A percentile compares a stretch with the other conserved stretches of the same genome.
Conservation (phyloP, 768 basidiomycete genomes). For the Mycena galericulata region DNA sequence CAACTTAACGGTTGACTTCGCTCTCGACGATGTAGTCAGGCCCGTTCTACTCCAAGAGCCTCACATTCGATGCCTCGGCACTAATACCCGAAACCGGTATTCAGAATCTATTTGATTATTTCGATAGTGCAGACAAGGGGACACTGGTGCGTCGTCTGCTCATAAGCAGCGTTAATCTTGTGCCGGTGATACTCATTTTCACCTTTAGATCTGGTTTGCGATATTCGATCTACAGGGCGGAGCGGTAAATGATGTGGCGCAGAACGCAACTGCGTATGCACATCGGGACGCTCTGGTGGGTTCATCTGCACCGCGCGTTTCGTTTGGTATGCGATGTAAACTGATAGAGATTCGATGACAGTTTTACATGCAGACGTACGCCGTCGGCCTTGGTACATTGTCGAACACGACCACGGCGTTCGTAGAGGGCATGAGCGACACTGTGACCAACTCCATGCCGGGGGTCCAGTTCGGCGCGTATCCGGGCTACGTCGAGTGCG, state of each 20-base stretch:
- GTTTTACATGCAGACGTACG: constrained; percentile 35
- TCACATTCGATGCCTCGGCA: constrained; percentile 31
- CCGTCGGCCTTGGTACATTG: constrained; percentile 22
- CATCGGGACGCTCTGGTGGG: constrained; percentile 30
- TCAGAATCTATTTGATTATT: constrained; percentile 25
- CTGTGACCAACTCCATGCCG: constrained; percentile 28
- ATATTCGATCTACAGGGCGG: constrained; percentile 36
- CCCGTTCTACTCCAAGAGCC: constrained; percentile 36
- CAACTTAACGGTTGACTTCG: too few relatives aligned
- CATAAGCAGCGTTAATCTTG: neutral
- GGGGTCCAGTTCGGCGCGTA: constrained; percentile 34
- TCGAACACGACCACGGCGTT: constrained; percentile 24
- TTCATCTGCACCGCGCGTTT: neutral
- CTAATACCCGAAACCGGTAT: constrained; percentile 28
- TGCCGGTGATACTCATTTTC: neutral
- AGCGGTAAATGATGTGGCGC: constrained; percentile 31
- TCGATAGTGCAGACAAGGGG: constrained; percentile 33
- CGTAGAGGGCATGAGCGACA: constrained; percentile 23
- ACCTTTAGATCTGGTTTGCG: constrained; percentile 33
- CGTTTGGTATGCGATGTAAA: too few relatives aligned
- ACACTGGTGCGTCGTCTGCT: constrained; percentile 18
- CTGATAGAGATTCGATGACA: neutral
- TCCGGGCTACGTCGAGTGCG: constrained; percentile 37
- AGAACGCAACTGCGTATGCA: constrained; percentile 33
- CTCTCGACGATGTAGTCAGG: constrained; percentile 13